Percentiles rank a stretch among this genome's conserved stretches.
Conservation (phyloP, 1,139 yeast genomes). For the Pichia sp. region DNA sequence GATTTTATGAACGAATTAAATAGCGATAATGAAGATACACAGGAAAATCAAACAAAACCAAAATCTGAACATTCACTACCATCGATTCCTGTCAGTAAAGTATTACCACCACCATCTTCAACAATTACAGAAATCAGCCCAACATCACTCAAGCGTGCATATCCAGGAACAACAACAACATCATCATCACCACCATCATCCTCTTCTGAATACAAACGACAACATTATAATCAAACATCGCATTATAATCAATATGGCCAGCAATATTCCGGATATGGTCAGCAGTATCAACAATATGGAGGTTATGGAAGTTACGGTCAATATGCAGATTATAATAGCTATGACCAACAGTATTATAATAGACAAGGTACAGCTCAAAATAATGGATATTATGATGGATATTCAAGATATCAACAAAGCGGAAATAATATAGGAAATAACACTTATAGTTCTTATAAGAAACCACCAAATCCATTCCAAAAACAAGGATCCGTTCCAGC, state of each 20-base stretch:
- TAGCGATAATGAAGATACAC: conserved; percentile 27
- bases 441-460: not conserved
- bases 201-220: not conserved
- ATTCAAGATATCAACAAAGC: not conserved
- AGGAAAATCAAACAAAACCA: not conserved
- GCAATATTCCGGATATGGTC: too few species aligned
- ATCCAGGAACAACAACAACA: too few species aligned
- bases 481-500: conserved; percentile 2
- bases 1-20: conserved; percentile 46
- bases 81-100: too few species aligned
- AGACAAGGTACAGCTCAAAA: not conserved
- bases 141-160: too few species aligned
- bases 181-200: too few species aligned
- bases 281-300: too few species aligned
- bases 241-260: not conserved
- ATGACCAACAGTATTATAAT: not conserved
- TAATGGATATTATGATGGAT: not conserved
- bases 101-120: not conserved
- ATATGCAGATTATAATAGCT: not conserved
- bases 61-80: not conserved
- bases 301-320: too few species aligned
- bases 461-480: conserved; percentile 3
- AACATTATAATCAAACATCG: not conserved
- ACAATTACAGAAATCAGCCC: too few species aligned
- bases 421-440: not conserved